Conservation (phyloP, 2,329 filamentous ascomycete species). For the Aschersonia sp. region DNA sequence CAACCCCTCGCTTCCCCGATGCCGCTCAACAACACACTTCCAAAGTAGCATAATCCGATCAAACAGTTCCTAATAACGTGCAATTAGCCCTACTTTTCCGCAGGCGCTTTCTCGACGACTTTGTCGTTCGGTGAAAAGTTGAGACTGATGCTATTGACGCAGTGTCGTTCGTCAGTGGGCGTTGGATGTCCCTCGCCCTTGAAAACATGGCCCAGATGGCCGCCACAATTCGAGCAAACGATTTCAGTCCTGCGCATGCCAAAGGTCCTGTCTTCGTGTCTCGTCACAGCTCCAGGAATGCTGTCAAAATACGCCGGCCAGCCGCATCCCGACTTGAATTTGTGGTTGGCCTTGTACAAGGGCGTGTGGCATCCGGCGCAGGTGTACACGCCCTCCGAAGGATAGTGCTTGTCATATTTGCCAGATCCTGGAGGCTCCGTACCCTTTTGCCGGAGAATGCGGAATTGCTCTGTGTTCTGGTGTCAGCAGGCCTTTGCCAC, state of each 20-base stretch:
- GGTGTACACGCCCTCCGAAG: slow-evolving; percentile 62
- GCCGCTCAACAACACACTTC: neutral
- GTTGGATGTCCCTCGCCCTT: slow-evolving; percentile 76
- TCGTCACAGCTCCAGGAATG: slow-evolving; percentile 75
- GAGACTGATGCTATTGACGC: slow-evolving; percentile 85
- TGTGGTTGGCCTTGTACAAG: slow-evolving; percentile 84
- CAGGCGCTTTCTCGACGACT: slow-evolving; percentile 15
- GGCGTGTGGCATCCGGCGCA: slow-evolving; percentile 79
- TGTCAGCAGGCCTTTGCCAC: too few relatives aligned
- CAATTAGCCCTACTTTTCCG: slow-evolving; percentile 21
- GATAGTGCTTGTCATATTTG: slow-evolving; percentile 76
- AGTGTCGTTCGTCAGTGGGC: slow-evolving; percentile 91
- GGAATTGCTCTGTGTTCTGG: slow-evolving; percentile 66
- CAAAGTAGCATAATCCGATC: neutral
- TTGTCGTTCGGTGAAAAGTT: slow-evolving; percentile 61
- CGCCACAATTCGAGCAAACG: slow-evolving; percentile 85
- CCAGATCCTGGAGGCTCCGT: slow-evolving; percentile 73
- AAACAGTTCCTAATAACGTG: neutral
- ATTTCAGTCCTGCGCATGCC: slow-evolving; percentile 89
- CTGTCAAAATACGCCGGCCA: slow-evolving; percentile 98
- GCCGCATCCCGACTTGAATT: slow-evolving; percentile 91
- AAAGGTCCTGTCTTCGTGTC: slow-evolving; percentile 60
- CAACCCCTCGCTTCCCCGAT: neutral
- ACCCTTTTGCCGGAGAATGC: slow-evolving; percentile 79
- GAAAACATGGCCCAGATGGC: slow-evolving; percentile 88